Base-by-base conservation (phyloP, 345 rosid genomes). In the Turritis glabra region DNA sequence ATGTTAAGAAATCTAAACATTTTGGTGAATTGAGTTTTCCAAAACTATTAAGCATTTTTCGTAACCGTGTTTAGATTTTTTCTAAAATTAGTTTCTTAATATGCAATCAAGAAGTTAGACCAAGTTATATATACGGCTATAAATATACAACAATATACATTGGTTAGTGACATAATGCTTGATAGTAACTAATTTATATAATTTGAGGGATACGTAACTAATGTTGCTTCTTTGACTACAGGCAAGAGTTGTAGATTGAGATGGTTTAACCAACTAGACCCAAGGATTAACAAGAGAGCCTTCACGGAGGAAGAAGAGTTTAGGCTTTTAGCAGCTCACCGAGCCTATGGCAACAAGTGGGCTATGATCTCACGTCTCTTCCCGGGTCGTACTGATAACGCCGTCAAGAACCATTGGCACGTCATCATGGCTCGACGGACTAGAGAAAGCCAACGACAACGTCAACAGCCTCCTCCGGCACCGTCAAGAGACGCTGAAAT, bases 371-470 rank as follows among this genome's bases (percentile, higher is more conserved):
- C 99, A 0, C 83, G 98, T 81, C 87, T 92, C 19, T 90, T 95
- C 72, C 99, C 97, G 0, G 99, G 99, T 13, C 87, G 99, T 67
- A 92, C 99, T 4, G 99, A 95, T 80, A 95, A 95, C 78, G 91
- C 98, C 12, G 96, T 95, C 30, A 95, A 95, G 88, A 95, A 92
- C 69, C 98, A 95, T 71, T 95, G 98, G 98, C 98, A 95, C 82
- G 98, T 95, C 23, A 85, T 95, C 22, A 95, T 90, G 98, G 96
- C 99, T 35, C 90, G 97, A 59, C 85, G 92, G 72, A 84, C 85
- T 80, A 88, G 97, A 73, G 97, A 95, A 35, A 46, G 61, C 57
- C 80, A 71, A 50, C 71, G 72, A 44, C 67, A 57, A 48, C 62
- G 61, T 56, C 72, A 72, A 2, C 72, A 58, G 13, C 72, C 65